These are phyloP conservation scores for Beauveria sp. DNA, from an alignment of 2,329 filamentous ascomycete genomes.

Conservation along the genomic window DNA sequence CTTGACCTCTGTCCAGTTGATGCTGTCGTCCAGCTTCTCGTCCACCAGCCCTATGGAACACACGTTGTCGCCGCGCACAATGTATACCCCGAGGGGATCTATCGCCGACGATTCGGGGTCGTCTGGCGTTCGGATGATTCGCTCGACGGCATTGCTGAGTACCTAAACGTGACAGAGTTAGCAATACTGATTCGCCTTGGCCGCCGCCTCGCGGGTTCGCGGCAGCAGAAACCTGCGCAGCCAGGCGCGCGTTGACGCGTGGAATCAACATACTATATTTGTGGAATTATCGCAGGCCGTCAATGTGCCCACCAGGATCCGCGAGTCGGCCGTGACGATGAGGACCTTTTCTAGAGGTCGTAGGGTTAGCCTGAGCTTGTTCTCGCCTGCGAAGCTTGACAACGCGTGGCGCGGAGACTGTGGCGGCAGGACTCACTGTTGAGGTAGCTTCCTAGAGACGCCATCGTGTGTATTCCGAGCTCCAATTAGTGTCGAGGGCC, in stretches of 20 bases:
- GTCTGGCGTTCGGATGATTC: constrained; percentile 80
- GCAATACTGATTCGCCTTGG: neutral
- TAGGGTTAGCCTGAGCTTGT: neutral
- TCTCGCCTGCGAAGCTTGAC: neutral
- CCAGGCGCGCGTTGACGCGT: neutral
- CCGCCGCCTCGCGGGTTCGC: neutral
- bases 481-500: neutral
- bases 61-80: constrained; percentile 92
- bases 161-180: constrained; percentile 42
- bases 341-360: constrained; percentile 69
- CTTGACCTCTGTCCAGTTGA: constrained; percentile 87
- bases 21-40: constrained; percentile 78
- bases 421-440: constrained; percentile 29
- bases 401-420: neutral
- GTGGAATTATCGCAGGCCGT: constrained; percentile 85
- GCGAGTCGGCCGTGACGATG: constrained; percentile 85
- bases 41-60: constrained; percentile 85
- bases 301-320: constrained; percentile 75
- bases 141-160: constrained; percentile 73
- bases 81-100: constrained; percentile 78
- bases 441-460: constrained; percentile 36
- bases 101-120: constrained; percentile 74
- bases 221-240: neutral
- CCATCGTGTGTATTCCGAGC: constrained; percentile 24
- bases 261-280: constrained; percentile 55